Conservation (phyloP, 495 filamentous ascomycete species). For the Penicillium atrosanguineum region DNA sequence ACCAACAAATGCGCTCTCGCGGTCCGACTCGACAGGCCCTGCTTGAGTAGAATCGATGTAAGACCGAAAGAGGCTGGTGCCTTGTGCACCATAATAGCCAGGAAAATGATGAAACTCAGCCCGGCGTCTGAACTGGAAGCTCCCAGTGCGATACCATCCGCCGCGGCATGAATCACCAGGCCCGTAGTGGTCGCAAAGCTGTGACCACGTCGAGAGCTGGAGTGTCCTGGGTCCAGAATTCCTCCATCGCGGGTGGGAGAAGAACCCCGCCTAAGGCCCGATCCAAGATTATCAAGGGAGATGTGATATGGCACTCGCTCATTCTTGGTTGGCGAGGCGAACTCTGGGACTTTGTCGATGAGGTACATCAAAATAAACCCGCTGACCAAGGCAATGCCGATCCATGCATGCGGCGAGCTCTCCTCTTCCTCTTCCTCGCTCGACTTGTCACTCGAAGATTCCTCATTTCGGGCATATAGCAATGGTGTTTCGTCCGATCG, state of each 20-base stretch:
- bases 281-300: conserved; percentile 72
- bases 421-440: conserved; percentile 34
- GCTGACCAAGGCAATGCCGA: conserved; percentile 80
- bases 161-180: conserved; percentile 91
- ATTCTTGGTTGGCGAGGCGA: conserved; percentile 56
- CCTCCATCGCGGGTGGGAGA: conserved; percentile 45
- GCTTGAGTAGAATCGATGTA: conserved; percentile 82
- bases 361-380: conserved; percentile 98
- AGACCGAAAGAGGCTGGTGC: conserved; percentile 94
- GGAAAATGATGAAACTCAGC: conserved; percentile 83
- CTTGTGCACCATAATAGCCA: conserved; percentile 97
- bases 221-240: conserved; percentile 32
- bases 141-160: conserved; percentile 95
- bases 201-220: conserved; percentile 32
- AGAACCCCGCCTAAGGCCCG: conserved; percentile 52
- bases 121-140: conserved; percentile 74
- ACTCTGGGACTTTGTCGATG: conserved; percentile 81
- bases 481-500: conserved; percentile 8
- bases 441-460: conserved; percentile 37
- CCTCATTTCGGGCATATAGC: conserved; percentile 27
- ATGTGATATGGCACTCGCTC: conserved; percentile 65
- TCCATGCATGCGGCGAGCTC: conserved; percentile 64
- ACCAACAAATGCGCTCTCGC: conserved; percentile 82
- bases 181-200: conserved; percentile 79
- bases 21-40: conserved; percentile 80